Conservation (phyloP, 345 rosid species). For the Arabis alpina region DNA sequence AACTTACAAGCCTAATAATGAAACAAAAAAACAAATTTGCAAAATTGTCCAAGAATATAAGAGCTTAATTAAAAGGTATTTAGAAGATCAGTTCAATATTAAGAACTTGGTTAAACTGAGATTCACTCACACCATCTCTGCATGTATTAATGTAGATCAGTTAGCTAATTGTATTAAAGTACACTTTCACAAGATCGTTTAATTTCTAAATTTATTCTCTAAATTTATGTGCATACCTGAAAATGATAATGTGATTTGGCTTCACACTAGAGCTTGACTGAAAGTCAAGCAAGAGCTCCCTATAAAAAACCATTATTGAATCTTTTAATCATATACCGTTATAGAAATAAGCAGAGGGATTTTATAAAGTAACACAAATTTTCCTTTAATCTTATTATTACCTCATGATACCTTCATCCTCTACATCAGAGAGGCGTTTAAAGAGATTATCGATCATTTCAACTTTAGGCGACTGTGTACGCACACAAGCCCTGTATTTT, state of each 20-base stretch:
- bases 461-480: conserved; percentile 72
- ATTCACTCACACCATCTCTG: conserved; percentile 95
- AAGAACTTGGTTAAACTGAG: conserved; percentile 78
- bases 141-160: not conserved
- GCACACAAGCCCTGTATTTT: conserved; percentile 77
- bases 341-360: no score
- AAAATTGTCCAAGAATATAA: not conserved
- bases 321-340: no score
- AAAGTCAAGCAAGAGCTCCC: conserved; percentile 74
- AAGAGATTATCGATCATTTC: conserved; percentile 84
- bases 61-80: not conserved
- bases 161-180: not conserved
- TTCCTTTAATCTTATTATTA: not conserved
- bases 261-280: conserved; percentile 62
- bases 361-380: no score
- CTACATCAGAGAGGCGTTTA: conserved; percentile 54
- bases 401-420: conserved; percentile 60
- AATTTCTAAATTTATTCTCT: not conserved
- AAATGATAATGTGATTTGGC: conserved; percentile 79
- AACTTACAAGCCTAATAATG: conserved; percentile 72
- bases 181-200: conserved; percentile 5
- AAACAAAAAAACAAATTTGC: not conserved
- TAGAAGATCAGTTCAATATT: conserved; percentile 64
- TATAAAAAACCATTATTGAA: conserved; percentile 19
- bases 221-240: conserved; percentile 50